Conservation (phyloP, 768 basidiomycete genomes). For the Kwoniella pini region DNA sequence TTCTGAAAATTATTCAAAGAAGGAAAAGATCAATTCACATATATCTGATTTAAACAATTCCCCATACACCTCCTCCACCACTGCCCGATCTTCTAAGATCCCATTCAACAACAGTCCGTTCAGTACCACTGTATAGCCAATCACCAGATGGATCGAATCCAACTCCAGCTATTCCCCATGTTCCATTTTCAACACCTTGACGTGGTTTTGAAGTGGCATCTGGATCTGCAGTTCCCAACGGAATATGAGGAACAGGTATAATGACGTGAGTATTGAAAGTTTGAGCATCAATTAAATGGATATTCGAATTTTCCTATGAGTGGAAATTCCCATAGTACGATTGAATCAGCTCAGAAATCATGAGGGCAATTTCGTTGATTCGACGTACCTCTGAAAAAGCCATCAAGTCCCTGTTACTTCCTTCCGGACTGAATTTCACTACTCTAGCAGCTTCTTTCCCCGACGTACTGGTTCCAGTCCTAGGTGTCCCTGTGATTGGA, state of each 20-base stretch:
- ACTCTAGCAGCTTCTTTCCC: slow-evolving; percentile 75
- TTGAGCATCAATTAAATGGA: slow-evolving; percentile 83
- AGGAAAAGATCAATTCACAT: too few species aligned
- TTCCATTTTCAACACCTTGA: slow-evolving; percentile 39
- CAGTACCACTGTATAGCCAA: slow-evolving; percentile 69
- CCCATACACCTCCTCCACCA: slow-evolving; percentile 37
- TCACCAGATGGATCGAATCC: slow-evolving; percentile 73
- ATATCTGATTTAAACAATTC: slow-evolving; percentile 25
- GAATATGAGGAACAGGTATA: slow-evolving; percentile 42
- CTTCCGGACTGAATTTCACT: slow-evolving; percentile 77
- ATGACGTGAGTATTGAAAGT: slow-evolving; percentile 66
- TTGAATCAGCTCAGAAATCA: too few species aligned
- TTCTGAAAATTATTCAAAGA: too few species aligned
- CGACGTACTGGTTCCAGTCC: slow-evolving; percentile 30
- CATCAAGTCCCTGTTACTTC: slow-evolving; percentile 71
- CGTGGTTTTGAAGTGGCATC: slow-evolving; percentile 9
- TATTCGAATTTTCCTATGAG: slow-evolving; percentile 77
- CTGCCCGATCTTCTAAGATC: slow-evolving; percentile 57
- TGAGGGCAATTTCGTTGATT: too few species aligned
- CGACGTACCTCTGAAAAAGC: slow-evolving; percentile 79
- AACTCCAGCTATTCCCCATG: slow-evolving; percentile 62
- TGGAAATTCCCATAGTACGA: too few species aligned
- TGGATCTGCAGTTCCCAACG: slow-evolving; percentile 15
- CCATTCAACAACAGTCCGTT: slow-evolving; percentile 74
- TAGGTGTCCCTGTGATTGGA: slow-evolving; percentile 37